Conservation (phyloP, 2,329 filamentous ascomycete species). For the Reticulascus tulasneorum region DNA sequence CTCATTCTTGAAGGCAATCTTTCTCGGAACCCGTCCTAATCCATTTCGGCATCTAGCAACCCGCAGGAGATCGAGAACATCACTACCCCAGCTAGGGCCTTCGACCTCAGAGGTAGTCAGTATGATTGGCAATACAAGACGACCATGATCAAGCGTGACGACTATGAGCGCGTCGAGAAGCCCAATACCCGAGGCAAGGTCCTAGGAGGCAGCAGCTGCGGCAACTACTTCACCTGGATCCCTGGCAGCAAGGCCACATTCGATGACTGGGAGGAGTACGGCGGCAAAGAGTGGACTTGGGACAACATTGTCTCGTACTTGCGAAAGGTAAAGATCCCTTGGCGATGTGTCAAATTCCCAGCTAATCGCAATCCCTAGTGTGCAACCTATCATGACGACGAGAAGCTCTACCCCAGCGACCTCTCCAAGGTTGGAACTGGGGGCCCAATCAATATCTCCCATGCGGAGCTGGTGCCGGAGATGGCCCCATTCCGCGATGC, state of each 20-base stretch:
- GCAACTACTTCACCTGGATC: conserved; percentile 19
- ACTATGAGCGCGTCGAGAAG: conserved; percentile 60
- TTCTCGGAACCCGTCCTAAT: too few species aligned
- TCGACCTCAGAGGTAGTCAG: conserved; percentile 50
- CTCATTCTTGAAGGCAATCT: too few species aligned
- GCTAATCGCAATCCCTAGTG: too few species aligned
- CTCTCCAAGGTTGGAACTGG: conserved; percentile 46
- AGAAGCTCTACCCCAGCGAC: conserved; percentile 36
- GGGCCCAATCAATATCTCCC: conserved; percentile 48
- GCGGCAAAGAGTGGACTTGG: conserved; percentile 23
- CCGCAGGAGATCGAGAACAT: conserved; percentile 46
- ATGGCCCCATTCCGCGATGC: conserved; percentile 46
- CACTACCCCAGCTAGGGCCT: conserved; percentile 47
- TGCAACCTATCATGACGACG: conserved; percentile 54
- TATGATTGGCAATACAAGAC: conserved; percentile 61
- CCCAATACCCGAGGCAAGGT: conserved; percentile 39
- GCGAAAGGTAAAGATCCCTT: too few species aligned
- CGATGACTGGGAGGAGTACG: conserved; percentile 21
- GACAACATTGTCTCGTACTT: conserved; percentile 27
- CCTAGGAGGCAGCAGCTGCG: conserved; percentile 24
- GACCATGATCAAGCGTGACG: conserved; percentile 53
- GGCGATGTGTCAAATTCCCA: too few species aligned
- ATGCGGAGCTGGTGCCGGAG: conserved; percentile 50
- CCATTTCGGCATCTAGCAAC: conserved; percentile 38
- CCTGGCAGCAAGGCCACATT: conserved; percentile 11